Conservation (phyloP, 169 alveolate species). For the Theileria annulata region DNA sequence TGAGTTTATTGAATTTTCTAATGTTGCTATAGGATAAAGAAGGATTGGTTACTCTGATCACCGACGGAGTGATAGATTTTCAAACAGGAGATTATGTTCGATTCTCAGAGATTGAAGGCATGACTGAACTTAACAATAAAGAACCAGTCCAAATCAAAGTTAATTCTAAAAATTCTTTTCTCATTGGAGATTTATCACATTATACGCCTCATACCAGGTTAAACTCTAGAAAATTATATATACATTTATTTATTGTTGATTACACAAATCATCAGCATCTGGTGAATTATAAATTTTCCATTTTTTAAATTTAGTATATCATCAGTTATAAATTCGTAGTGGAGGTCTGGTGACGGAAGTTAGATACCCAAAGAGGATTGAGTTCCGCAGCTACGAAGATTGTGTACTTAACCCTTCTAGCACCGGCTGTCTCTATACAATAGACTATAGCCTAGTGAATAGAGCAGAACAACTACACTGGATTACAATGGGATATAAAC, state of each 20-base stretch:
- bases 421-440: constrained; percentile 76
- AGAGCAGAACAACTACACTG: constrained; percentile 93
- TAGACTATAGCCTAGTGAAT: constrained; percentile 94
- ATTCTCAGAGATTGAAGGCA: constrained; percentile 95
- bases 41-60: constrained; percentile 41
- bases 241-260: too few species aligned
- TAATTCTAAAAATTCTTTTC: constrained; percentile 85
- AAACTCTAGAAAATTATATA: constrained; percentile 32
- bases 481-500: constrained; percentile 80
- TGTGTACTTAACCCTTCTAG: constrained; percentile 81
- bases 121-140: constrained; percentile 90
- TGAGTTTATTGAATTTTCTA: not conserved
- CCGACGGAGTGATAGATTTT: constrained; percentile 73
- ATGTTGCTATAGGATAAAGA: constrained; percentile 38
- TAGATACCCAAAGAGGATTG: constrained; percentile 84
- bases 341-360: constrained; percentile 83
- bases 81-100: constrained; percentile 94
- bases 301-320: not conserved
- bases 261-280: not conserved
- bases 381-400: constrained; percentile 82
- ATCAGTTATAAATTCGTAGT: constrained; percentile 4
- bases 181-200: constrained; percentile 87
- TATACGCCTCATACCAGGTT: constrained; percentile 68
- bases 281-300: too few species aligned
- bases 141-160: constrained; percentile 88